These are phyloP conservation scores for Teratosphaeriaceae sp. DNA, from an alignment of 2,329 filamentous ascomycete genomes.

Conservation along the genomic window DNA sequence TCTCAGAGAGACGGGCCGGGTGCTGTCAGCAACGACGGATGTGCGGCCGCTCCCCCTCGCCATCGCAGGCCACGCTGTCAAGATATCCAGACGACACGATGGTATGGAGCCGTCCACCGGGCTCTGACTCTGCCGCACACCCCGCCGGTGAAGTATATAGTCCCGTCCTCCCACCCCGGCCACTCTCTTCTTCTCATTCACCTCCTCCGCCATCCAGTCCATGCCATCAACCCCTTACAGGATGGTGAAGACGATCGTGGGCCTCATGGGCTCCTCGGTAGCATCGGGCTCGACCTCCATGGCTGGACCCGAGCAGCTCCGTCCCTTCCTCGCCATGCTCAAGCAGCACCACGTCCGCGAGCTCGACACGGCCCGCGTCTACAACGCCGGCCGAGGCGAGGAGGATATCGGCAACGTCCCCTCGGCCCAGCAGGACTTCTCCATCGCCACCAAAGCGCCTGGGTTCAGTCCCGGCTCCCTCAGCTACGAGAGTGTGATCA, in stretches of 20 bases:
- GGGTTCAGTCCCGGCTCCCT: slow-evolving; percentile 22
- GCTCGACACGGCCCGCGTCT: slow-evolving; percentile 35
- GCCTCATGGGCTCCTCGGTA: slow-evolving; percentile 24
- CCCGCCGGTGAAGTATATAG: no score
- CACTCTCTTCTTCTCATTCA: not conserved
- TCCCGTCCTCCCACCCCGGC: no score
- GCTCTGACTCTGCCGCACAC: no score
- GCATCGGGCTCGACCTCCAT: slow-evolving; percentile 18
- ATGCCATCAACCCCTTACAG: slow-evolving; percentile 4
- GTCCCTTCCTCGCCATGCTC: slow-evolving; percentile 27
- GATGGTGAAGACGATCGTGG: slow-evolving; percentile 24
- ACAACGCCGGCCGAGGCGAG: slow-evolving; percentile 33
- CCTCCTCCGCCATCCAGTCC: not conserved
- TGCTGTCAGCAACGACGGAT: no score
- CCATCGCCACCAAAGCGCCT: slow-evolving; percentile 24
- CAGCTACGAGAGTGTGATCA: slow-evolving; percentile 19
- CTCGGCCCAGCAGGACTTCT: slow-evolving; percentile 16
- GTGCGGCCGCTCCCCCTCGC: no score
- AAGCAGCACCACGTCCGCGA: slow-evolving; percentile 27
- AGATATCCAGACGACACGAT: no score
- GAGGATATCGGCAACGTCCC: slow-evolving; percentile 35
- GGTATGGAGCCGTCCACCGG: no score
- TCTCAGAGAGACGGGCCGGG: no score
- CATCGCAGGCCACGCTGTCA: no score
- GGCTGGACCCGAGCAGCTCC: slow-evolving; percentile 14